Evolutionary conservation across 305 asterid genomes (phyloP).

Genomic region (Fraxinus dipetala): DNA sequence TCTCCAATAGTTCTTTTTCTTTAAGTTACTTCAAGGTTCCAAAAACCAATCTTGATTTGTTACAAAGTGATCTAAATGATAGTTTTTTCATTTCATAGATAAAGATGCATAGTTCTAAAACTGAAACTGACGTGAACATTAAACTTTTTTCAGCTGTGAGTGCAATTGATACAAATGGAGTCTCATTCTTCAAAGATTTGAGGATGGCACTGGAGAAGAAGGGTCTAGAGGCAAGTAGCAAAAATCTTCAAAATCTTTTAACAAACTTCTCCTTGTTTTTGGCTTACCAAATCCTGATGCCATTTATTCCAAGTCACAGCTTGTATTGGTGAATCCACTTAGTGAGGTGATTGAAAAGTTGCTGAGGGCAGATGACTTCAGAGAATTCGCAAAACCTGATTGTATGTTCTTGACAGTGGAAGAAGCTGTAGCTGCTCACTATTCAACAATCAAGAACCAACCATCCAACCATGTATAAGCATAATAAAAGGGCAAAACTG

Average conservation of each 20-base stretch:
- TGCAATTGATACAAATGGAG: conserved; percentile 73
- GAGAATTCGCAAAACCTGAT: conserved; percentile 49
- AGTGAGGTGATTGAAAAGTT: conserved; percentile 79
- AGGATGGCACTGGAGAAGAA: conserved; percentile 55
- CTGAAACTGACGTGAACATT: not conserved
- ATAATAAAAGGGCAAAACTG: not conserved
- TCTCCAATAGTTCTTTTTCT: not conserved
- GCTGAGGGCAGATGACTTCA: conserved; percentile 49
- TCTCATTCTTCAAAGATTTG: conserved; percentile 74
- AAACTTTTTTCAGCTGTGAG: conserved; percentile 56
- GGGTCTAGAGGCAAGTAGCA: conserved; percentile 57
- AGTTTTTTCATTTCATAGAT: not conserved
- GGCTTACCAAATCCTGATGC: not conserved
- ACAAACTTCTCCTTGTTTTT: not conserved
- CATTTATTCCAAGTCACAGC: conserved; percentile 36
- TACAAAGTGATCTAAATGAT: not conserved
- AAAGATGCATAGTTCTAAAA: not conserved
- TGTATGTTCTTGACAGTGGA: conserved; percentile 76
- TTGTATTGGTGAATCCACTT: conserved; percentile 78
- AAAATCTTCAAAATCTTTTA: not conserved
- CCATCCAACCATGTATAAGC: conserved; percentile 43
- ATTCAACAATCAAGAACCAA: conserved; percentile 47
- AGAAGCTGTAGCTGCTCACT: conserved; percentile 67
- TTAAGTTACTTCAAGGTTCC: not conserved
- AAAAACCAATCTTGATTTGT: not conserved